Evolutionary conservation across 352 stramenopile species (phyloP), one percentile per base, ranked within the genome.

Genomic region (Phytophthora cajani): DNA sequence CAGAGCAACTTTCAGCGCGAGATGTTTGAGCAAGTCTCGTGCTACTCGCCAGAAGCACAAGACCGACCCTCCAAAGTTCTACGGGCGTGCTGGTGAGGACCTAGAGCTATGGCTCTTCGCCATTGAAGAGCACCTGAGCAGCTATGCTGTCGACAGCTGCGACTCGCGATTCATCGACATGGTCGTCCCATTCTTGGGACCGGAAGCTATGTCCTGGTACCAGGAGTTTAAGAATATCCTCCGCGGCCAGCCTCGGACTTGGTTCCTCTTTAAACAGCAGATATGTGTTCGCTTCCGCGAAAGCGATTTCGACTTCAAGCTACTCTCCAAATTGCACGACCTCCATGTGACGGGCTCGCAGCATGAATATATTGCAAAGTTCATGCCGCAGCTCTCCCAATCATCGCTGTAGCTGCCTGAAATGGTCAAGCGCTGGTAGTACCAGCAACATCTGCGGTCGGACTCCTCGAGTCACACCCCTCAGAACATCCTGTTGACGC

Each of bases 21-120:
- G 16, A 69, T 63, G 52, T 69, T 69, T 32, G 42, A 69, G 40
- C 38, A 51, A 16, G 46, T 30, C 42, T 40, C 42, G 62, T 42
- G 30, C 19, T 52, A 52, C 46, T 27, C 19, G 1, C 46, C 46
- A 27, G 46, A 52, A 52, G 46, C 19, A 30, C 46, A 52, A 52
- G 14, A 52, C 46, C 46, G 46, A 30, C 19, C 46, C 46, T 52
- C 46, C 2, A 7, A 52, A 52, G 46, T 30, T 52, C 46, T 27
- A 30, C 10, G 19, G 46, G 19, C 46, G 46, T 17, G 46, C 46
- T 6, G 46, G 46, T 3, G 19, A 52, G 19, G 46, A 52, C 46
- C 19, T 27, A 52, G 19, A 52, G 14, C 19, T 52, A 52, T 27
- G 46, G 46, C 19, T 52, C 19, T 52, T 52, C 14, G 8, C 46